A percentile compares a stretch with the other conserved stretches of the same genome.
phyloP scores from a whole-genome alignment of 441 rosid genomes.

The Erysimum cheiri region DNA sequence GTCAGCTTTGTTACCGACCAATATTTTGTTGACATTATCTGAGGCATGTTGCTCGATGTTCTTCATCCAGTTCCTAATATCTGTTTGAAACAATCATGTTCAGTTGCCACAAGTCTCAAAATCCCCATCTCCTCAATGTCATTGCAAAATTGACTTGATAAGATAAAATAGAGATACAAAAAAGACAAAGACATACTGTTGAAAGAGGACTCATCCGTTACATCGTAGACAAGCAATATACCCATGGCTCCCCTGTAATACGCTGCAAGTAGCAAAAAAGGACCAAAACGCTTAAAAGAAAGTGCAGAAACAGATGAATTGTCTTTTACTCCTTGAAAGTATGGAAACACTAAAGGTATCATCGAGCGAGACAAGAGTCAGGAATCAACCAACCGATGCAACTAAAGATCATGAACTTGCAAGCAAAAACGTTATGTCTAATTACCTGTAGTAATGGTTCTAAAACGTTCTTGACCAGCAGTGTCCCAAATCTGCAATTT shows the following conservation, averaged over 20 bases:
- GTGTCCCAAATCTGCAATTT: conserved; percentile 68
- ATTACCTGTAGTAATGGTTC: conserved; percentile 59
- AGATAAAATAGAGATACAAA: neutral
- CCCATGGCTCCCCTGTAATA: conserved; percentile 88
- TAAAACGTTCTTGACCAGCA: conserved; percentile 66
- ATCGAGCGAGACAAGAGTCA: conserved; percentile 11
- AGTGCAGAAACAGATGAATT: neutral
- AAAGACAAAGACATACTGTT: conserved; percentile 49
- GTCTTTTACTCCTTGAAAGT: neutral
- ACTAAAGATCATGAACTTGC: neutral
- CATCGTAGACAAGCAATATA: conserved; percentile 63
- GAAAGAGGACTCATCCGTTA: conserved; percentile 63
- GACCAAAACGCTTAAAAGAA: neutral
- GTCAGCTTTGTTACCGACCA: conserved; percentile 82
- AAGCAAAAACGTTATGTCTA: neutral
- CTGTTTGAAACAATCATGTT: conserved; percentile 43
- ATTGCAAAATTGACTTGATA: neutral
- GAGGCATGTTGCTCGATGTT: conserved; percentile 82
- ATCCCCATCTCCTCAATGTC: neutral
- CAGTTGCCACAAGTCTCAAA: conserved; percentile 11
- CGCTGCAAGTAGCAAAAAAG: conserved; percentile 46
- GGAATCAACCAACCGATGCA: conserved; percentile 10
- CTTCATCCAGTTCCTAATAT: conserved; percentile 82
- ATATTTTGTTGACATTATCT: conserved; percentile 70
- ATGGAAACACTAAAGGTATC: conserved; percentile 4